These are phyloP conservation scores for Pythium chondricola DNA, from an alignment of 352 stramenopile species.

Conservation along the genomic window DNA sequence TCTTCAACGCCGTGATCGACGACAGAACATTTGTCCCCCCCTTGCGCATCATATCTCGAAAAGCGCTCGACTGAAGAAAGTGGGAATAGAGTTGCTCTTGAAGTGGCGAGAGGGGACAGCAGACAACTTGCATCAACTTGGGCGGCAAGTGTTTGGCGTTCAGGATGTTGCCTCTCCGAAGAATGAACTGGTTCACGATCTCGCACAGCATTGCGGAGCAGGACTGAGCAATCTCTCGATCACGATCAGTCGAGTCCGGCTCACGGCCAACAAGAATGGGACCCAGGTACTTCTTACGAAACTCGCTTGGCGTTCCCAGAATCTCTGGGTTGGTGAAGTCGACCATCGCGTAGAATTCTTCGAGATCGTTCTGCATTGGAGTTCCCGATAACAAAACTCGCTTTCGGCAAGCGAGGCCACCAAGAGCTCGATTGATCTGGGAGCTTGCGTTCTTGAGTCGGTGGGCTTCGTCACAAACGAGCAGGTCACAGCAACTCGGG, in stretches of 20 bases:
- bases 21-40: slow-evolving; percentile 88
- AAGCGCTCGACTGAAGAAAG: slow-evolving; percentile 93
- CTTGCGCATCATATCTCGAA: slow-evolving; percentile 93
- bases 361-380: slow-evolving; percentile 98
- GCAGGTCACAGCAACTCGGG: slow-evolving; percentile 88
- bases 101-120: slow-evolving; percentile 93
- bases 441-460: slow-evolving; percentile 97
- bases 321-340: slow-evolving; percentile 87
- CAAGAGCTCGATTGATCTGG: slow-evolving; percentile 84
- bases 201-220: slow-evolving; percentile 94
- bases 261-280: slow-evolving; percentile 88
- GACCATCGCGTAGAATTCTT: slow-evolving; percentile 98
- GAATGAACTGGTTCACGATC: slow-evolving; percentile 98
- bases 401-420: slow-evolving; percentile 80
- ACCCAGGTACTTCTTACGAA: slow-evolving; percentile 89
- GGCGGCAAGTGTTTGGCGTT: slow-evolving; percentile 97
- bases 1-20: slow-evolving; percentile 92
- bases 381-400: slow-evolving; percentile 96
- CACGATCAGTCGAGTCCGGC: slow-evolving; percentile 84
- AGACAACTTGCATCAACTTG: slow-evolving; percentile 99
- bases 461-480: slow-evolving; percentile 99
- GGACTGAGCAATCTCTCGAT: slow-evolving; percentile 59
- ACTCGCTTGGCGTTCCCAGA: slow-evolving; percentile 80
- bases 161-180: slow-evolving; percentile 97
- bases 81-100: slow-evolving; percentile 97